Evolutionary conservation across 1,139 yeast genomes (phyloP), one percentile per base, ranked within the genome.

Genomic region (Yarrowia galli): DNA sequence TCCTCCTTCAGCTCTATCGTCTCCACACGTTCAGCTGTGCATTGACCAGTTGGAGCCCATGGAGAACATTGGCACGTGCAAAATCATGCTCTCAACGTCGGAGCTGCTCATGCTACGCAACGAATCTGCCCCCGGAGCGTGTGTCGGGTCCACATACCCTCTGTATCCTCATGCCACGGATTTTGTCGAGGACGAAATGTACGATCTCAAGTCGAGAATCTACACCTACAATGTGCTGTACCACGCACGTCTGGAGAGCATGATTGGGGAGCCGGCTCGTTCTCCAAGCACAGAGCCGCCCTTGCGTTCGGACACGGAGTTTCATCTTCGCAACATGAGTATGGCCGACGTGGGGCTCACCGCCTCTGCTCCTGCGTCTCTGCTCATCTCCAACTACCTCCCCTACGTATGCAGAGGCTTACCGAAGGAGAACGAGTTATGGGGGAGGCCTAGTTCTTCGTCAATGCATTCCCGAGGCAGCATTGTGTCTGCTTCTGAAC

Each of bases 151-250:
- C 5, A 1, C 48, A 3, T 58, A 58, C 40, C 64, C 64, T 3
- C 49, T 43, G 32, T 58, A 58, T 15, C 64, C 64, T 3, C 38
- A 28, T 8, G 64, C 64, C 8, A 58, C 64, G 2, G 64, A 58
- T 8, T 43, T 28, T 7, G 45, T 46, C 20, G 46, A 61, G 38
- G 66, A 61, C 23, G 66, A 61, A 18, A 36, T 48, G 45, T 61
- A 46, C 54, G 66, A 61, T 38, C 56, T 61, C 56, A 61, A 61
- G 46, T 46, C 56, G 15, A 10, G 66, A 25, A 48, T 61, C 18
- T 61, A 61, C 38, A 61, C 66, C 5, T 61, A 46, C 66, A 61
- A 61, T 20, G 66, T 61, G 35, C 32, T 61, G 7, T 61, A 46
- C 25, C 66, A 48, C 15, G 49, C 54, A 1, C 43, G 66, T 2